phyloP scores from a whole-genome alignment of 176 grass and related monocot species.

The Urochloa ruziziensis region DNA sequence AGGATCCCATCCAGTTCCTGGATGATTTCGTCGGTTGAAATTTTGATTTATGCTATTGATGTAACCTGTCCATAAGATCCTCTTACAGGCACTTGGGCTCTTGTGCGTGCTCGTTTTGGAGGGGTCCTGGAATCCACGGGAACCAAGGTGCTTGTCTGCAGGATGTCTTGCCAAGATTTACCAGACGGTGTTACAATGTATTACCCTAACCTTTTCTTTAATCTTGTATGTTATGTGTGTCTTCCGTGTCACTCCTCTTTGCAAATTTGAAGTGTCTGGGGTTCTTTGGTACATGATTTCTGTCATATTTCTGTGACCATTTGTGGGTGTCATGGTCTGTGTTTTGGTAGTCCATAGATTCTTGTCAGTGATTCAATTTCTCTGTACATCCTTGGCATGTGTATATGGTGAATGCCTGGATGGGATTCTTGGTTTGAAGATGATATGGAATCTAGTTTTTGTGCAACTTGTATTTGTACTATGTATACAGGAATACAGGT shows the following conservation, averaged over 20 bases:
- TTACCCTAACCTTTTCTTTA: not conserved
- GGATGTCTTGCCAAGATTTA: slow-evolving; percentile 72
- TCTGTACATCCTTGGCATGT: not conserved
- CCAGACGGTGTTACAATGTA: slow-evolving; percentile 54
- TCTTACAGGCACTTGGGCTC: not conserved
- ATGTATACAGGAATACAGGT: slow-evolving; percentile 42
- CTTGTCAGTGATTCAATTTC: slow-evolving; percentile 15
- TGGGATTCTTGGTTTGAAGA: slow-evolving; percentile 2
- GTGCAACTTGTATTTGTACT: slow-evolving; percentile 4
- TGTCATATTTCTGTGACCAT: slow-evolving; percentile 12
- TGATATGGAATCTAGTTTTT: not conserved
- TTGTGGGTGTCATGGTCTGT: not conserved
- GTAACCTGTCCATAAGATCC: slow-evolving; percentile 16
- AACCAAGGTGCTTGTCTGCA: slow-evolving; percentile 5
- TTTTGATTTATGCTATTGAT: slow-evolving; percentile 13
- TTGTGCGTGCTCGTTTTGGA: slow-evolving; percentile 10
- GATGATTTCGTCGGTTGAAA: slow-evolving; percentile 15
- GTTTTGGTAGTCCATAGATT: not conserved
- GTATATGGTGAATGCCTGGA: slow-evolving; percentile 5
- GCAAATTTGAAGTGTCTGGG: not conserved
- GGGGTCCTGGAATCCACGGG: not conserved
- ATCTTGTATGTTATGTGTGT: slow-evolving; percentile 22
- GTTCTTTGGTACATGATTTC: not conserved
- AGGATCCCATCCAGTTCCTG: slow-evolving; percentile 12
- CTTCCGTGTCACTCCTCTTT: not conserved